A percentile compares a stretch with the other conserved stretches of the same genome.
phyloP scores from a whole-genome alignment of 2,329 filamentous ascomycete species.

The Phialocephala sp. region DNA sequence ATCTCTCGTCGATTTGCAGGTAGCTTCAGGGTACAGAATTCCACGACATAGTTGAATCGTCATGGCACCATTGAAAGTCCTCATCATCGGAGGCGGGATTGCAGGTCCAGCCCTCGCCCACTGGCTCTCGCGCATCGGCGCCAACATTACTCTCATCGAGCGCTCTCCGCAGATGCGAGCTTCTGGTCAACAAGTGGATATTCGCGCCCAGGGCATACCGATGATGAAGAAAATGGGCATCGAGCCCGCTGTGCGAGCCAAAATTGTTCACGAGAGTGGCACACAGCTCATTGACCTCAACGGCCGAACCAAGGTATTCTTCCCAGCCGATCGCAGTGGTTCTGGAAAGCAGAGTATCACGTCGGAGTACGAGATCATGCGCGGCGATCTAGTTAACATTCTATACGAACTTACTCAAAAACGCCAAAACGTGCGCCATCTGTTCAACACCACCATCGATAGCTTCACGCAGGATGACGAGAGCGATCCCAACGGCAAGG shows the following conservation, averaged over 20 bases:
- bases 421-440: constrained; percentile 36
- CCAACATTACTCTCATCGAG: constrained; percentile 49
- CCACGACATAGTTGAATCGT: no score
- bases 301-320: constrained; percentile 47
- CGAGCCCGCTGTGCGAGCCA: constrained; percentile 49
- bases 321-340: constrained; percentile 49
- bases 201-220: constrained; percentile 56
- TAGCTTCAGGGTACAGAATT: no score
- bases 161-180: constrained; percentile 49
- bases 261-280: constrained; percentile 53
- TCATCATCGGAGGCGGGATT: constrained; percentile 46
- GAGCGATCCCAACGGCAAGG: no score
- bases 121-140: constrained; percentile 52
- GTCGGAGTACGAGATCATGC: constrained; percentile 53
- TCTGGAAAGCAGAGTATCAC: constrained; percentile 48
- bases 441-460: constrained; percentile 42
- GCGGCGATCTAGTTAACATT: constrained; percentile 49
- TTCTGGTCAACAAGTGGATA: constrained; percentile 59
- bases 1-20: no score
- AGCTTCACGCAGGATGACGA: constrained; percentile 35
- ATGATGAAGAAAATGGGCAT: constrained; percentile 59
- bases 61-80: no score
- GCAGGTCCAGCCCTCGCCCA: constrained; percentile 53
- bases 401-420: constrained; percentile 47
- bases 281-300: constrained; percentile 49